phyloP scores from a whole-genome alignment of 495 filamentous ascomycete species.

The Elasticomyces elasticus region DNA sequence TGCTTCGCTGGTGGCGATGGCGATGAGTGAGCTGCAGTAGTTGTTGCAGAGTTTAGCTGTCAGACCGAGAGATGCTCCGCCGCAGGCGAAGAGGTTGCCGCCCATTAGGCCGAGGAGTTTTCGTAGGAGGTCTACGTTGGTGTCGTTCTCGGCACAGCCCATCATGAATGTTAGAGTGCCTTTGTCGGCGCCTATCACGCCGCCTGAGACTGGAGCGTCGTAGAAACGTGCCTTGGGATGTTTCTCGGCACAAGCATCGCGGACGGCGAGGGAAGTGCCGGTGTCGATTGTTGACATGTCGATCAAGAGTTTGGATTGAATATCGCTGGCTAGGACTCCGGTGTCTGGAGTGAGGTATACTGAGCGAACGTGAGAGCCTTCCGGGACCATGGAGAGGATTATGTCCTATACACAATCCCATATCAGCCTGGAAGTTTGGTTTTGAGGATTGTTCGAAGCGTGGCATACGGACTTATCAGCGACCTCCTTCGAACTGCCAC shows the following conservation, averaged over 20 bases:
- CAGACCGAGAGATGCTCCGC: conserved; percentile 41
- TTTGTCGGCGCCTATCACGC: conserved; percentile 38
- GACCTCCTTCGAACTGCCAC: conserved; percentile 33
- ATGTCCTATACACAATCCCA: conserved; percentile 22
- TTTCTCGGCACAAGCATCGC: conserved; percentile 24
- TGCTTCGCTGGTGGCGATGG: conserved; percentile 43
- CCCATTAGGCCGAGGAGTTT: conserved; percentile 39
- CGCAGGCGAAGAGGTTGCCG: conserved; percentile 41
- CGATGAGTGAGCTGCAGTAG: conserved; percentile 44
- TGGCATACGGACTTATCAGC: conserved; percentile 35
- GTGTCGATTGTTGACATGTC: conserved; percentile 42
- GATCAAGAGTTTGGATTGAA: conserved; percentile 31
- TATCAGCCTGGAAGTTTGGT: background rate
- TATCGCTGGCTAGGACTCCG: conserved; percentile 30
- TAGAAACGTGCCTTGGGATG: conserved; percentile 32
- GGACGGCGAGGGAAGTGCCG: conserved; percentile 33
- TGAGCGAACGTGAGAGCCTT: conserved; percentile 32
- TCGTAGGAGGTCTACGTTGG: conserved; percentile 27
- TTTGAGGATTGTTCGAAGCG: background rate
- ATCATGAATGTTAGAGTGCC: conserved; percentile 43
- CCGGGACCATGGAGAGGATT: conserved; percentile 33
- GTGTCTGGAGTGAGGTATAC: conserved; percentile 32
- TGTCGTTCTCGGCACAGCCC: conserved; percentile 32
- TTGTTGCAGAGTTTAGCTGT: conserved; percentile 48
- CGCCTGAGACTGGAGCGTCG: conserved; percentile 39